These are phyloP conservation scores for Penicillium desertorum DNA, from an alignment of 495 filamentous ascomycete genomes.

Conservation along the genomic window DNA sequence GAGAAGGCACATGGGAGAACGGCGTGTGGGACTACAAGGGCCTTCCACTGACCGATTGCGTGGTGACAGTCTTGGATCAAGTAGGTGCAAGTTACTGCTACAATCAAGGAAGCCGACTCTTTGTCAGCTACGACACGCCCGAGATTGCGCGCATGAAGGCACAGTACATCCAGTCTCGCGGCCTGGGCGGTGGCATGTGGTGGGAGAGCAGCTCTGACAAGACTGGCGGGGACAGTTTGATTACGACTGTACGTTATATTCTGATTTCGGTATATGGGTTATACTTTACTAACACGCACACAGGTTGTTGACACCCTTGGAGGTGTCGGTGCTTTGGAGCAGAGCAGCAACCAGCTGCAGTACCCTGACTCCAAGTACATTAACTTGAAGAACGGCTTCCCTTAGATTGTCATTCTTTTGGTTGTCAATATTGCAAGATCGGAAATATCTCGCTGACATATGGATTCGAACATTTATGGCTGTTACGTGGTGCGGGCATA, in stretches of 20 bases:
- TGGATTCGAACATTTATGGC: background rate
- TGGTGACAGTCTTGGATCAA: constrained; percentile 17
- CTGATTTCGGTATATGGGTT: background rate
- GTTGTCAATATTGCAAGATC: background rate
- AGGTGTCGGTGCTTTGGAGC: constrained; percentile 26
- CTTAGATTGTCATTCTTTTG: background rate
- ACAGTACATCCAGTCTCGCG: constrained; percentile 58
- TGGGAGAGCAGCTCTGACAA: constrained; percentile 85
- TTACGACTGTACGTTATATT: constrained; percentile 49
- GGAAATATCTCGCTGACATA: constrained; percentile 5
- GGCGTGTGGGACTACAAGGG: constrained; percentile 80
- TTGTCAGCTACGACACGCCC: constrained; percentile 77
- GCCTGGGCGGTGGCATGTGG: constrained; percentile 82
- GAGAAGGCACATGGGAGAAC: constrained; percentile 66
- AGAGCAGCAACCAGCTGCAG: constrained; percentile 33
- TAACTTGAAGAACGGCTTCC: constrained; percentile 35
- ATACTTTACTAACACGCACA: background rate
- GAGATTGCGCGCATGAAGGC: constrained; percentile 61
- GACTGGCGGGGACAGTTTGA: constrained; percentile 55
- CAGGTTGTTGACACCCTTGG: constrained; percentile 36
- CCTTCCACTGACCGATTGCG: constrained; percentile 43
- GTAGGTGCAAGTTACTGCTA: constrained; percentile 65
- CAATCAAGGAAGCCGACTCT: constrained; percentile 53
- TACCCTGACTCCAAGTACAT: constrained; percentile 36
- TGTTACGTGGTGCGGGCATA: background rate